Conservation (phyloP, 805 yeast genomes). For the Kluyveromyces dobzhanskii region DNA sequence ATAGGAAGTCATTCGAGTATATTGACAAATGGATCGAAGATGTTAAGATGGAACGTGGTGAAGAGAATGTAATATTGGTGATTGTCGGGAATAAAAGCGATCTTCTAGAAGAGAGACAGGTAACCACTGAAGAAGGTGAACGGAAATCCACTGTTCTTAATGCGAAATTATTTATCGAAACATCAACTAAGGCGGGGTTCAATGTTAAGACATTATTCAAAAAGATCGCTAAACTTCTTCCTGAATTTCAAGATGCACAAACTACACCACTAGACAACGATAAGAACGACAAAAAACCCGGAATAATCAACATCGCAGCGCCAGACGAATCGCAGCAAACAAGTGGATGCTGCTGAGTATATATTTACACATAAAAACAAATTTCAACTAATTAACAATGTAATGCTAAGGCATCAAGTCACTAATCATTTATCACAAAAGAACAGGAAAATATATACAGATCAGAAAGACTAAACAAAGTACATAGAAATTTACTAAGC, state of each 20-base stretch:
- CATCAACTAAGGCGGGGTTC: constrained; percentile 91
- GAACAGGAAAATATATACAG: too few relatives aligned
- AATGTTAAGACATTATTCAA: constrained; percentile 86
- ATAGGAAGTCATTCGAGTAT: constrained; percentile 72
- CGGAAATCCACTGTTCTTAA: constrained; percentile 60
- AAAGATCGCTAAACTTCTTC: constrained; percentile 82
- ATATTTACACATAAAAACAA: too few relatives aligned
- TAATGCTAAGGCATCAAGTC: too few relatives aligned
- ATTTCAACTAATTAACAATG: too few relatives aligned
- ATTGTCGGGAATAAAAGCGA: constrained; percentile 91
- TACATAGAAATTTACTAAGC: too few relatives aligned
- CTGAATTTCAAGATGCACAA: constrained; percentile 55
- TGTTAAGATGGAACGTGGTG: constrained; percentile 86
- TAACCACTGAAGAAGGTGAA: constrained; percentile 78
- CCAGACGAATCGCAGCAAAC: constrained; percentile 30
- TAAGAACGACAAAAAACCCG: constrained; percentile 26
- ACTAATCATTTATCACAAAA: too few relatives aligned
- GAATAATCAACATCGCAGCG: constrained; percentile 38
- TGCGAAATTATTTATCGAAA: constrained; percentile 79
- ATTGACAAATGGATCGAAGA: constrained; percentile 91
- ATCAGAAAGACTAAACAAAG: too few relatives aligned
- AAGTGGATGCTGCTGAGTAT: constrained; percentile 21
- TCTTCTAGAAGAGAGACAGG: constrained; percentile 71
- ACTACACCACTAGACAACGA: constrained; percentile 17
- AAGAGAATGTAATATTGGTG: constrained; percentile 75